Base-by-base conservation (phyloP, 495 filamentous ascomycete species). In the Penicillium longicatenatum region DNA sequence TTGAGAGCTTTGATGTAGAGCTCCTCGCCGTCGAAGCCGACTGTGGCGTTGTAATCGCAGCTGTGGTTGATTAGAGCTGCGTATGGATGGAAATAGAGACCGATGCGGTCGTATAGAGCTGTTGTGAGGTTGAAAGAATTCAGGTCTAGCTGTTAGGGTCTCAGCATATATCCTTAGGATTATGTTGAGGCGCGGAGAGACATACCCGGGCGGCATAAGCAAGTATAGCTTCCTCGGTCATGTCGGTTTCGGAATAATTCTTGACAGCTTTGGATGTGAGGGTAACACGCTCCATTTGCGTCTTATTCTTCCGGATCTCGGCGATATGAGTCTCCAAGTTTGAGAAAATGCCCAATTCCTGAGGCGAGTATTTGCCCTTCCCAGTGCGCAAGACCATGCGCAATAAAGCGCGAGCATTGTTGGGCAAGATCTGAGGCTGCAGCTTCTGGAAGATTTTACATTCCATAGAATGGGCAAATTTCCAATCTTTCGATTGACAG, bases 1-100 rank as follows among this genome's bases (percentile, higher is more conserved):
- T 66, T 56, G 17, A 81, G 60, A 19, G 81, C 79, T 50, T 79
- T 79, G 50, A 82, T 48, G 42, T 62, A 76, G 17, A 80, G 60
- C 6, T 72, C 65, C 30, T 68, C 62, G 70, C 79, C 83, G 50
- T 89, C 83, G 61, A 89, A 87, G 14, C 83, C 77, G 31, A 89
- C 76, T 14, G 81, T 75, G n/a, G 84, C 77, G 57, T 89, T 92
- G 29, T 86, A 86, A 35, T 80, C 75, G 70, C 89, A 91, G 50
- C 83, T 87, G 71, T 92, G 89, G 67, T 91, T 91, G 61, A 87
- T 78, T 11, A 79, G 63, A 39, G 82, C 75, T 0, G 82, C 79
- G 6, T 80, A 69, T 2, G 84, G 76, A 52, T 89, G 85, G 37
- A 91, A 61, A 43, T 79, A 83, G 11, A 86, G 73, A 12, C 89